Base-by-base conservation (phyloP, 345 rosid species). In the Eucalyptus sp. region DNA sequence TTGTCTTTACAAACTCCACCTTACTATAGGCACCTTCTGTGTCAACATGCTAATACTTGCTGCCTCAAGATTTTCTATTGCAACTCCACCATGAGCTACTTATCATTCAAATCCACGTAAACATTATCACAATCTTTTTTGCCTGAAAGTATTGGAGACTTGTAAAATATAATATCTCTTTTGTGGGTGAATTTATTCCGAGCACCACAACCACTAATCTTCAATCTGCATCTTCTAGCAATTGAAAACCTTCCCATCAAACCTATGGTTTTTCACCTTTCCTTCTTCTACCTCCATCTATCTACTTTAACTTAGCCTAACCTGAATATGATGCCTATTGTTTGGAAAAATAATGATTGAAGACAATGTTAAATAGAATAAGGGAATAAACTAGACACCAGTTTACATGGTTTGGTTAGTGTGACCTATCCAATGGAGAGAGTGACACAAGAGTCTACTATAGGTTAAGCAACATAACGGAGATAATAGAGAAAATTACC, bases 21-120 rank as follows among this genome's bases (percentile, higher is more conserved):
- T 17, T 20, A 33, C 44, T 33, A 68, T 17, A 68, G 20, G 44
- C 13, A 33, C 12, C 13, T 33, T 68, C 7, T 5, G 0, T 68
- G 44, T 10, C 1, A 33, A 68, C 12, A 68, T 33, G 80, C 1
- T 17, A 68, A 68, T 22, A 33, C 4, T 1, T 0, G 0, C 4
- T 9, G 11, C 10, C 25, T 33, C 44, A 10, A 17, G 25, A 17
- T 33, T 68, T 68, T 9, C 43, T 68, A 5, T 68, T 33, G 43
- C 80, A 68, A 68, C 25, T 68, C 44, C 44, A 68, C 13, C 44
- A 33, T 0, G 24, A 33, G 13, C 4, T 33, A 18, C 18, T 4
- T 4, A 68, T 33, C 80, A 3, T 68, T 41, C 22, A 68, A 17
- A 10, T 68, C 44, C 44, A 68, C 20, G 17, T 33, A 16, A 18